phyloP scores from a whole-genome alignment of 2,329 filamentous ascomycete genomes.

The Aspergillus candidus region DNA sequence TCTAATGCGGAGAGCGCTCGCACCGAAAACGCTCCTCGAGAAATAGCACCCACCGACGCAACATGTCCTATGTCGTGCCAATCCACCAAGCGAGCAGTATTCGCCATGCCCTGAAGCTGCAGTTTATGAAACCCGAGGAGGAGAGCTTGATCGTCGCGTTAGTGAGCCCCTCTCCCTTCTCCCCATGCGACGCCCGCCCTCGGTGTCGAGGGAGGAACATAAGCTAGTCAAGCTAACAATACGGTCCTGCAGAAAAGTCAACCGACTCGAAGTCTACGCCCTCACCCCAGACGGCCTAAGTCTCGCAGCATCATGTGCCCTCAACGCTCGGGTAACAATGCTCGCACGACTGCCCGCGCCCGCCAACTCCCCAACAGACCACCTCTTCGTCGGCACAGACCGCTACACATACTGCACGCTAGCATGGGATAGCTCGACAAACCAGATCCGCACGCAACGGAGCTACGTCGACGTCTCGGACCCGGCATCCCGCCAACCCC shows the following conservation, averaged over 20 bases:
- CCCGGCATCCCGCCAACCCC: slow-evolving; percentile 62
- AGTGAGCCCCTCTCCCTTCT: slow-evolving; percentile 30
- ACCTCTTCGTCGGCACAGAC: slow-evolving; percentile 89
- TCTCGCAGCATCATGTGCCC: slow-evolving; percentile 61
- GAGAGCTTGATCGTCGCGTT: slow-evolving; percentile 86
- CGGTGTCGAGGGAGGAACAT: not conserved
- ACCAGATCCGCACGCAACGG: slow-evolving; percentile 51
- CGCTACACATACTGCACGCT: slow-evolving; percentile 86
- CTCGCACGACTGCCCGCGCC: slow-evolving; percentile 55
- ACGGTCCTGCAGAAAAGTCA: slow-evolving; percentile 60
- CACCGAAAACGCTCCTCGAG: no score
- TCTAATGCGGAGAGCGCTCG: no score
- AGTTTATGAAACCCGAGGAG: slow-evolving; percentile 65
- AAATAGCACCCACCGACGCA: not conserved
- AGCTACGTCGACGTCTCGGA: slow-evolving; percentile 56
- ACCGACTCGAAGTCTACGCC: slow-evolving; percentile 78
- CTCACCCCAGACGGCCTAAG: slow-evolving; percentile 55
- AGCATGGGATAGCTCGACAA: slow-evolving; percentile 63
- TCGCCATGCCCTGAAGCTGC: slow-evolving; percentile 76
- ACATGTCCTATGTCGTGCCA: slow-evolving; percentile 90
- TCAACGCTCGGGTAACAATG: slow-evolving; percentile 84
- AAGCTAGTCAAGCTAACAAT: slow-evolving; percentile 7
- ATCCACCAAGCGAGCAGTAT: slow-evolving; percentile 91
- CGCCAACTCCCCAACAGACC: slow-evolving; percentile 65
- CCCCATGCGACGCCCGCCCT: not conserved